Percentiles rank a stretch among this genome's conserved stretches.
Conservation (phyloP, 306 rosid species). For the Lathyrus sativus region DNA sequence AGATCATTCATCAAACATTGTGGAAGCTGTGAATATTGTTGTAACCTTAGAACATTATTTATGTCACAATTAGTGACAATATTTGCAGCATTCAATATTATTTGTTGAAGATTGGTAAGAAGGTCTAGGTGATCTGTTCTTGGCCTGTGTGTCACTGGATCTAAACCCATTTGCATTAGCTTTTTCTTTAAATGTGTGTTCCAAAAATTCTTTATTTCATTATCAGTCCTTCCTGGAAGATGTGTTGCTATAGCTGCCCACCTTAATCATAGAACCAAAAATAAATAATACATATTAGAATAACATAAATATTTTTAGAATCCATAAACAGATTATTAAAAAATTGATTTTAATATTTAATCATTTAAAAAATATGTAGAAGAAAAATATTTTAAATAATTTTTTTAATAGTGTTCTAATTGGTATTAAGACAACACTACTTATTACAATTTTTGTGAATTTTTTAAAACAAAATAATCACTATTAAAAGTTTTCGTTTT, state of each 20-base stretch:
- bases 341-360: not conserved
- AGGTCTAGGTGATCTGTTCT: conserved; percentile 51
- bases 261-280: conserved; percentile 3
- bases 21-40: conserved; percentile 12
- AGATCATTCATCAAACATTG: conserved; percentile 35
- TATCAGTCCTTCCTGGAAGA: conserved; percentile 81
- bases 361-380: not conserved
- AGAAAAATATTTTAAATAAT: too few species aligned
- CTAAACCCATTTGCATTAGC: conserved; percentile 77
- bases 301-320: not conserved
- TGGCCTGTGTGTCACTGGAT: conserved; percentile 75
- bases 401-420: too few species aligned
- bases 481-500: too few species aligned
- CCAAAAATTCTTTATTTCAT: conserved; percentile 85
- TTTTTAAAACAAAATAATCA: too few species aligned
- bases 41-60: conserved; percentile 44
- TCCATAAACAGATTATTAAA: not conserved
- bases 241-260: conserved; percentile 87
- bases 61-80: conserved; percentile 42
- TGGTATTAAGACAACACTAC: too few species aligned
- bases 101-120: conserved; percentile 55
- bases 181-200: conserved; percentile 81
- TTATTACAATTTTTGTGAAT: too few species aligned
- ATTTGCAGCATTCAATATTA: conserved; percentile 53
- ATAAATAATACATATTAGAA: not conserved